These are phyloP conservation scores for Neospora caninum DNA, from an alignment of 169 alveolate species.

Conservation along the genomic window DNA sequence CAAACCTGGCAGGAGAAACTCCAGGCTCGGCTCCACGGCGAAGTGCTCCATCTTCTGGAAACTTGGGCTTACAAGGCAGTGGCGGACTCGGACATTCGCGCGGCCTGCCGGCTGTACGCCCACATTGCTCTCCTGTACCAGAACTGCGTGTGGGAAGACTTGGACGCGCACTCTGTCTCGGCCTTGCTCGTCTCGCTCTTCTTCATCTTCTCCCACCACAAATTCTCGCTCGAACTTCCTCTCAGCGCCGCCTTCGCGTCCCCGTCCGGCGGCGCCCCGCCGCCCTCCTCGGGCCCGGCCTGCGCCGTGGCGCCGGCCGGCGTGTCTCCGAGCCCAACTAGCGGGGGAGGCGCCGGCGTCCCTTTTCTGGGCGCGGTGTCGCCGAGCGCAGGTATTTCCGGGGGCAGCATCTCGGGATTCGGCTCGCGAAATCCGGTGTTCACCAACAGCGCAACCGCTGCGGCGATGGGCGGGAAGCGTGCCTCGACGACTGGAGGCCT, in stretches of 20 bases:
- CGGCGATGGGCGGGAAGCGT: constrained; percentile 1
- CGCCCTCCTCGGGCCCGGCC: constrained; percentile 20
- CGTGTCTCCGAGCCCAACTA: not conserved
- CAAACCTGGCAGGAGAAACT: not conserved
- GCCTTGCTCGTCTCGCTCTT: constrained; percentile 65
- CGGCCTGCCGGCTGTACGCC: constrained; percentile 68
- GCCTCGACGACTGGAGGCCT: not conserved
- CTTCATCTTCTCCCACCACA: constrained; percentile 67
- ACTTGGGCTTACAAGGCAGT: constrained; percentile 68
- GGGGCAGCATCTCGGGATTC: not conserved
- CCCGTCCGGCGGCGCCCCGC: not conserved
- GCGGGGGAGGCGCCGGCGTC: constrained; percentile 15
- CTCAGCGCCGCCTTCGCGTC: not conserved
- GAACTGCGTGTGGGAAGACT: constrained; percentile 46
- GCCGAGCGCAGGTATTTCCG: not conserved
- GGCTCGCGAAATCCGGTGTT: too few species aligned
- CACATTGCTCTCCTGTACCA: constrained; percentile 66
- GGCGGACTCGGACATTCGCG: constrained; percentile 56
- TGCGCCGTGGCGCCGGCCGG: not conserved
- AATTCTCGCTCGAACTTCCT: constrained; percentile 54
- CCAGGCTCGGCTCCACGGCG: constrained; percentile 40
- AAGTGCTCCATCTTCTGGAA: constrained; percentile 51
- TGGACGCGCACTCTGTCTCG: constrained; percentile 44
- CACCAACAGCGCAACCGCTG: not conserved
- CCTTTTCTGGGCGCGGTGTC: not conserved